phyloP scores from a whole-genome alignment of 2,329 filamentous ascomycete genomes.

The Dendryphion nanum region DNA sequence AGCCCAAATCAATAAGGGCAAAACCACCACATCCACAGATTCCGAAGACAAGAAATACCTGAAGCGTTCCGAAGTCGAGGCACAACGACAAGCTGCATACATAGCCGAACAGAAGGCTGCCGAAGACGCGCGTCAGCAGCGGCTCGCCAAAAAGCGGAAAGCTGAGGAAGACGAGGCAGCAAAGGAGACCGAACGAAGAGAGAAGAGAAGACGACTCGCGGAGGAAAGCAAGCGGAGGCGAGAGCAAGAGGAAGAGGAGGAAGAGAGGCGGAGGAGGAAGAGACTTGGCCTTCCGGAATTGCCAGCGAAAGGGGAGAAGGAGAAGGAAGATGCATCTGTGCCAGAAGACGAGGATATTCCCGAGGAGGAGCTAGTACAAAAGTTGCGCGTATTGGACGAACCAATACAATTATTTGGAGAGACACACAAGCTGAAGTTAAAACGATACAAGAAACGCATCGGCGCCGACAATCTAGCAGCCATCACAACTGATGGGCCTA shows the following conservation, averaged over 20 bases:
- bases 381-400: slow-evolving; percentile 69
- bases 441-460: slow-evolving; percentile 66
- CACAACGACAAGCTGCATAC: slow-evolving; percentile 76
- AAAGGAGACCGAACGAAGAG: slow-evolving; percentile 68
- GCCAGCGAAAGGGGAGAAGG: slow-evolving; percentile 50
- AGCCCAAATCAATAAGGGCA: slow-evolving; percentile 84
- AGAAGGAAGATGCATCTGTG: slow-evolving; percentile 42
- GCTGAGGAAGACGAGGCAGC: slow-evolving; percentile 80
- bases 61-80: slow-evolving; percentile 83
- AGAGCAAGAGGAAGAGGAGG: slow-evolving; percentile 70
- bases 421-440: slow-evolving; percentile 65
- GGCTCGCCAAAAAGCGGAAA: slow-evolving; percentile 77
- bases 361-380: slow-evolving; percentile 67
- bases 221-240: slow-evolving; percentile 71
- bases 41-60: slow-evolving; percentile 64
- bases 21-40: slow-evolving; percentile 45
- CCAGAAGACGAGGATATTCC: slow-evolving; percentile 60
- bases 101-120: slow-evolving; percentile 74
- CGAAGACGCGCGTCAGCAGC: slow-evolving; percentile 68
- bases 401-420: slow-evolving; percentile 81
- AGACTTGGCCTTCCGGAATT: slow-evolving; percentile 78
- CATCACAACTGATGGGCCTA: slow-evolving; percentile 69
- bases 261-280: slow-evolving; percentile 71
- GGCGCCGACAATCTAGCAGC: slow-evolving; percentile 42
- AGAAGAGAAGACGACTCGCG: slow-evolving; percentile 77